Conservation (phyloP, 495 filamentous ascomycete species). For the Cudoniella acicularis region DNA sequence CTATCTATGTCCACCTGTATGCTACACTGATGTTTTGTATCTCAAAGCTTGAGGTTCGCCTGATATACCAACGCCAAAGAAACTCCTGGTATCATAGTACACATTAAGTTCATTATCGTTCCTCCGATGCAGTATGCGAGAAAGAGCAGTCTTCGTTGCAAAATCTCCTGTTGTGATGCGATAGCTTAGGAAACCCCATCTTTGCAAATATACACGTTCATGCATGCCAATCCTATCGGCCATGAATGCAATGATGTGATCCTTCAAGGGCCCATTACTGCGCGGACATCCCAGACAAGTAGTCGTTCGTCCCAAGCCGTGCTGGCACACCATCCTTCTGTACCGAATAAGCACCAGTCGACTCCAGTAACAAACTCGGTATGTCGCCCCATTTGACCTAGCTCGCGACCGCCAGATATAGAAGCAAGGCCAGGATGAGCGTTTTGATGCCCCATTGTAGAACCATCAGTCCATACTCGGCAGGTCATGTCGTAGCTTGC, state of each 20-base stretch:
- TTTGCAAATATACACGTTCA: too few species aligned
- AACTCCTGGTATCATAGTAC: not conserved
- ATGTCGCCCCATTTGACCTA: conserved; percentile 86
- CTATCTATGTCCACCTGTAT: not conserved
- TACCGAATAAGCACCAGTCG: conserved; percentile 96
- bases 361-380: conserved; percentile 97
- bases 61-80: not conserved
- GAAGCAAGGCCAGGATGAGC: conserved; percentile 32
- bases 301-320: conserved; percentile 91
- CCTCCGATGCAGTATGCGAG: too few species aligned
- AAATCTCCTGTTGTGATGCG: too few species aligned
- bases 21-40: not conserved
- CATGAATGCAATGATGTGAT: too few species aligned
- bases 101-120: not conserved
- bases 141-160: too few species aligned
- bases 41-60: not conserved
- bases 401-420: conserved; percentile 51
- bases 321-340: conserved; percentile 92
- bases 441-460: conserved; percentile 41
- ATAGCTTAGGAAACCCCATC: too few species aligned
- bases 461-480: conserved; percentile 84
- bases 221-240: too few species aligned
- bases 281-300: conserved; percentile 85
- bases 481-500: conserved; percentile 98
- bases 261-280: conserved; percentile 46